phyloP scores from a whole-genome alignment of 257 asterid genomes.

The Pogostemon cablin region DNA sequence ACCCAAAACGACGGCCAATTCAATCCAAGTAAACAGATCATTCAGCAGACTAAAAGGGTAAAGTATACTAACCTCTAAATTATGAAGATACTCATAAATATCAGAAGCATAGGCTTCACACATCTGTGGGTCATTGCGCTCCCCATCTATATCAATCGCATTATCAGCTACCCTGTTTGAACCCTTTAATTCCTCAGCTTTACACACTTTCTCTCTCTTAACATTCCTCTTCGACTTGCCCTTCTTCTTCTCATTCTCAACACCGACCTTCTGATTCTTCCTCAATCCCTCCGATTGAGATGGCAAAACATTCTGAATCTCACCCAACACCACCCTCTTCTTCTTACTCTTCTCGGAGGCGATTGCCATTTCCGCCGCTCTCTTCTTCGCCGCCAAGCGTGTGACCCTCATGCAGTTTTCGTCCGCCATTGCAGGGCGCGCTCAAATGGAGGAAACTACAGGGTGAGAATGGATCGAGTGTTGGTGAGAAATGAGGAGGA shows the following conservation, averaged over 20 bases:
- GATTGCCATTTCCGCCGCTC: conserved; percentile 58
- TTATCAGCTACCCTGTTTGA: conserved; percentile 33
- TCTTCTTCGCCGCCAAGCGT: conserved; percentile 80
- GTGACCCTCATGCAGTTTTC: conserved; percentile 65
- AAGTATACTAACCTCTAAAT: conserved; percentile 65
- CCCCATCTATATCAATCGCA: conserved; percentile 40
- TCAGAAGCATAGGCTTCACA: conserved; percentile 72
- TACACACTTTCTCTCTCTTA: conserved; percentile 36
- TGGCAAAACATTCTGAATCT: conserved; percentile 57
- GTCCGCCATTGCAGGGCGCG: conserved; percentile 56
- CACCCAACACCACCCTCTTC: conserved; percentile 83
- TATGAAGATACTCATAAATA: conserved; percentile 76
- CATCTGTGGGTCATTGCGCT: conserved; percentile 71
- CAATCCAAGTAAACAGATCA: neutral
- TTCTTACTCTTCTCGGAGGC: conserved; percentile 43
- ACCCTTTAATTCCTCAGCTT: conserved; percentile 32
- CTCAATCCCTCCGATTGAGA: conserved; percentile 26
- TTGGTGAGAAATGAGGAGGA: conserved; percentile 26
- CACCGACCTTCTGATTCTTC: conserved; percentile 20
- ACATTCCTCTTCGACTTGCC: conserved; percentile 36
- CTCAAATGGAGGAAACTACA: conserved; percentile 22
- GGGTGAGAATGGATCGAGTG: conserved; percentile 1
- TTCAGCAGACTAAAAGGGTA: no score
- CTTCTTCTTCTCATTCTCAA: conserved; percentile 29
- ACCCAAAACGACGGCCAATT: neutral